A percentile compares a stretch with the other conserved stretches of the same genome.
Evolutionary conservation across 2,329 filamentous ascomycete genomes (phyloP).

Genomic region (Aspergillus amoenus): DNA sequence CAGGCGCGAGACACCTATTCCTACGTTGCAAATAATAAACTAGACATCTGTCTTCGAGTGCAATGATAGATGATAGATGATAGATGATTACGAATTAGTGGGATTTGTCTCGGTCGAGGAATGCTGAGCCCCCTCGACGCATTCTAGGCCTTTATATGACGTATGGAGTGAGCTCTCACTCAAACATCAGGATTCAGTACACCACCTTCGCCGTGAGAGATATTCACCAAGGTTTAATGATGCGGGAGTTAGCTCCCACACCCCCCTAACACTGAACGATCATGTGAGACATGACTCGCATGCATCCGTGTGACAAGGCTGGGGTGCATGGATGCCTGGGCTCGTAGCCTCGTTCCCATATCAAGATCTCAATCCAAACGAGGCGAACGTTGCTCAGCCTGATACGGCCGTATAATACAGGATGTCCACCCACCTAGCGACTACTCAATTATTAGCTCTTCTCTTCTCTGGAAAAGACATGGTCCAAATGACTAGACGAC

Average conservation of each 20-base stretch:
- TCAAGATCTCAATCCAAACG: not conserved
- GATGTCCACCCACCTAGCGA: not conserved
- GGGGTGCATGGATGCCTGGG: not conserved
- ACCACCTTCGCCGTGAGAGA: not conserved
- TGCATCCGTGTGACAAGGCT: slow-evolving; percentile 7
- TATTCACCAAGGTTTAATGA: not conserved
- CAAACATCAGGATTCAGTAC: not conserved
- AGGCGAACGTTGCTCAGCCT: not conserved
- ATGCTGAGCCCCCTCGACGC: not conserved
- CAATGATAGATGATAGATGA: too few species aligned
- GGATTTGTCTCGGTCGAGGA: not conserved
- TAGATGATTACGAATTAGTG: too few species aligned
- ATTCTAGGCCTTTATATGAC: not conserved
- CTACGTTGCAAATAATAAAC: too few species aligned
- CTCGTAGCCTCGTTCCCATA: not conserved
- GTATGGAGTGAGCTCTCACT: not conserved
- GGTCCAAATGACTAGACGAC: not conserved
- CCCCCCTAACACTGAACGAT: not conserved
- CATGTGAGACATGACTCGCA: slow-evolving; percentile 10
- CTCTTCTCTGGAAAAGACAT: not conserved
- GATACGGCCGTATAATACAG: not conserved
- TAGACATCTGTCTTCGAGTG: too few species aligned
- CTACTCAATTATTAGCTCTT: not conserved
- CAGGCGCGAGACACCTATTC: too few species aligned
- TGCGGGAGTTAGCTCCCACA: not conserved